Conservation (phyloP, 768 basidiomycete species). For the Lactifluus echinatus region DNA sequence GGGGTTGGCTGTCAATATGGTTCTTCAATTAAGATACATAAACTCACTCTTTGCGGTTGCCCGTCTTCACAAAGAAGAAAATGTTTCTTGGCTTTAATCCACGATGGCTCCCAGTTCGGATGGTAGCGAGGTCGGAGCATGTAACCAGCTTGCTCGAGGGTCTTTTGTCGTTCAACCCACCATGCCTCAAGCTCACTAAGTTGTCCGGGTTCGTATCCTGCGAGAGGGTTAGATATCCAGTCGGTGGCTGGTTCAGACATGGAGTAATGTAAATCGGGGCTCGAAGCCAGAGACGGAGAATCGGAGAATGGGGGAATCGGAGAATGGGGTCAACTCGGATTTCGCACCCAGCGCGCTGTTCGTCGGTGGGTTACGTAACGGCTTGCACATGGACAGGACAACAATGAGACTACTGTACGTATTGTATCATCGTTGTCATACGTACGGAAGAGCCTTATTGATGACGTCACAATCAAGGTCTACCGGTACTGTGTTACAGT, state of each 20-base stretch:
- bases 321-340: no score
- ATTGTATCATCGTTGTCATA: no score
- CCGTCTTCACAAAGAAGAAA: background rate
- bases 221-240: background rate
- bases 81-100: background rate
- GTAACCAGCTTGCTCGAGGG: background rate
- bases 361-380: no score
- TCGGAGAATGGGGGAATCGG: no score
- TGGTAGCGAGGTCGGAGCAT: background rate
- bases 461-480: no score
- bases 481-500: no score
- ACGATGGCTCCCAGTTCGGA: background rate
- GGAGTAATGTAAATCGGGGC: no score
- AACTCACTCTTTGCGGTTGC: constrained; percentile 1
- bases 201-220: background rate
- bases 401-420: no score
- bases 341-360: no score
- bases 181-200: background rate
- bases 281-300: no score
- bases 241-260: background rate
- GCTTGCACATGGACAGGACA: no score
- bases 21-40: background rate
- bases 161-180: background rate
- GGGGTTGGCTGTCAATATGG: background rate
- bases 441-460: no score